phyloP scores from a whole-genome alignment of 1,284 basidiomycete genomes.

The Microbotryum intermedium region DNA sequence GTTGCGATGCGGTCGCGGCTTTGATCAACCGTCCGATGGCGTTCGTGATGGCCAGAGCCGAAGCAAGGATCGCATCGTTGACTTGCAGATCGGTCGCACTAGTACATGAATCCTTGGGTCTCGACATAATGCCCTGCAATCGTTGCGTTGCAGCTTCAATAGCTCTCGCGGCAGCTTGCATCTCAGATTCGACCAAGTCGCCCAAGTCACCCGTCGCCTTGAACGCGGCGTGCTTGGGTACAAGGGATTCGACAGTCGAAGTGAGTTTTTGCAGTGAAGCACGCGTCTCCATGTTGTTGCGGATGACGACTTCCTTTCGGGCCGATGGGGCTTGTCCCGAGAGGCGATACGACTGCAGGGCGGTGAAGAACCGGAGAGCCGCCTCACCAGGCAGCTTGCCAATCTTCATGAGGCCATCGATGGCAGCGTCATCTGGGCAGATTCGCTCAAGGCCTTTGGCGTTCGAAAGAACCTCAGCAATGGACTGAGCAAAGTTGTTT shows the following conservation, averaged over 20 bases:
- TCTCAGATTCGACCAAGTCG: slow-evolving; percentile 92
- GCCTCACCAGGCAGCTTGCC: slow-evolving; percentile 81
- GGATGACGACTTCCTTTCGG: slow-evolving; percentile 77
- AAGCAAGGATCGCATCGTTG: slow-evolving; percentile 91
- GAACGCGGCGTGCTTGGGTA: slow-evolving; percentile 71
- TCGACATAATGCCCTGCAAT: slow-evolving; percentile 78
- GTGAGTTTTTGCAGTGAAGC: slow-evolving; percentile 74
- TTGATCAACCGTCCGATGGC: slow-evolving; percentile 92
- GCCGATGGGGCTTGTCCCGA: slow-evolving; percentile 48
- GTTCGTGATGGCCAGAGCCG: slow-evolving; percentile 87
- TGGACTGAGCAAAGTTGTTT: slow-evolving; percentile 89
- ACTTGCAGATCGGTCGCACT: slow-evolving; percentile 89
- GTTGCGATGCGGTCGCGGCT: slow-evolving; percentile 92
- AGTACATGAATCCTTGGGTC: slow-evolving; percentile 76
- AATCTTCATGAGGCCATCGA: slow-evolving; percentile 77
- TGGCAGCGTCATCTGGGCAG: slow-evolving; percentile 78
- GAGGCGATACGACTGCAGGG: slow-evolving; percentile 90
- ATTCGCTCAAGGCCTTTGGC: slow-evolving; percentile 93
- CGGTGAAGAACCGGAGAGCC: slow-evolving; percentile 84
- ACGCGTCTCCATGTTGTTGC: slow-evolving; percentile 79
- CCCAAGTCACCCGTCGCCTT: slow-evolving; percentile 88
- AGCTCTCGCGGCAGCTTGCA: slow-evolving; percentile 83
- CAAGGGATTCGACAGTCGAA: slow-evolving; percentile 72
- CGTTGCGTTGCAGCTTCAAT: slow-evolving; percentile 89
- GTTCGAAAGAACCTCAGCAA: slow-evolving; percentile 83